Evolutionary conservation across 2,329 filamentous ascomycete species (phyloP).

Genomic region (Colletotrichum sp.): DNA sequence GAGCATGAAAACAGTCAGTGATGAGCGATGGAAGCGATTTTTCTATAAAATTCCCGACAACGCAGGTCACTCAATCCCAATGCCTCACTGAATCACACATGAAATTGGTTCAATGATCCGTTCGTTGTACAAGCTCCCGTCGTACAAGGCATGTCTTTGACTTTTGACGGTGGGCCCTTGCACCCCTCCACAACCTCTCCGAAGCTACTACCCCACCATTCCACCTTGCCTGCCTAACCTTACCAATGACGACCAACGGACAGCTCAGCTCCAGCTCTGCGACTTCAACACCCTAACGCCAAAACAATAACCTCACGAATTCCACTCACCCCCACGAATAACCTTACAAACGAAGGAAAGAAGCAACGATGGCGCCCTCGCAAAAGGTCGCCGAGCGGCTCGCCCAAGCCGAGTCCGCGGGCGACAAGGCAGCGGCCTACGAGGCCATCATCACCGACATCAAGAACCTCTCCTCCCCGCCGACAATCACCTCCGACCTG

Average conservation of each 20-base stretch:
- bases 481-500: slow-evolving; percentile 58
- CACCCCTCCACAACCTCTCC: neutral
- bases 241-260: slow-evolving; percentile 10
- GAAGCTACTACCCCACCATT: slow-evolving; percentile 25
- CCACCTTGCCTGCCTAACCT: slow-evolving; percentile 19
- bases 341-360: neutral
- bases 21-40: neutral
- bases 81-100: neutral
- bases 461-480: slow-evolving; percentile 43
- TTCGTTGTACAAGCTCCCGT: neutral
- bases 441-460: slow-evolving; percentile 50
- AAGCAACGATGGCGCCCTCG: slow-evolving; percentile 39
- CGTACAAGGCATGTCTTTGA: neutral
- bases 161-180: neutral
- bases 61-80: neutral
- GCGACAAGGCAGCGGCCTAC: slow-evolving; percentile 52
- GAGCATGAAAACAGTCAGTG: neutral
- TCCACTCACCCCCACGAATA: neutral
- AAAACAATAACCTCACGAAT: neutral
- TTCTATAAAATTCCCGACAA: neutral
- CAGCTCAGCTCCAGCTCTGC: slow-evolving; percentile 2
- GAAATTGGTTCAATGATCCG: neutral
- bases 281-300: neutral
- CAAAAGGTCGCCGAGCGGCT: slow-evolving; percentile 50
- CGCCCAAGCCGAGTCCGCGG: slow-evolving; percentile 39